phyloP scores from a whole-genome alignment of 306 rosid species.

The Ochetophila trinervis region DNA sequence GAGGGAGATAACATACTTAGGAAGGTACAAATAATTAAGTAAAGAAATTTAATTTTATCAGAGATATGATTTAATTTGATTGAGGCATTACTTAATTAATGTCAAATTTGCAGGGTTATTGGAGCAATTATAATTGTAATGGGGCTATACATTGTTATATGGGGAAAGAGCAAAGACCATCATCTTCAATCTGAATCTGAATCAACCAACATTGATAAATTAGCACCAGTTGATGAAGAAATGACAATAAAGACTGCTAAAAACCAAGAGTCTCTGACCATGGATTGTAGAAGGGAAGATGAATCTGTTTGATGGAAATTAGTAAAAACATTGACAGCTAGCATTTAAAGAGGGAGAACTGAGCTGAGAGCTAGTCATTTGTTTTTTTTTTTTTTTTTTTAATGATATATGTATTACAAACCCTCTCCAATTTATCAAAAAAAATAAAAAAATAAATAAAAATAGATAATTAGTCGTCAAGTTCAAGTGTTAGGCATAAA shows the following conservation, averaged over 20 bases:
- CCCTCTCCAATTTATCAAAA: too few species aligned
- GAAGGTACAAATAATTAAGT: conserved; percentile 31
- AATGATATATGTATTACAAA: too few species aligned
- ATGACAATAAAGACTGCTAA: not conserved
- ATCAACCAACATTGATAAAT: not conserved
- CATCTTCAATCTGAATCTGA: not conserved
- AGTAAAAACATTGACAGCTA: too few species aligned
- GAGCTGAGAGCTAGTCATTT: too few species aligned
- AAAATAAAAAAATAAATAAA: too few species aligned
- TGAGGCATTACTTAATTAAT: not conserved
- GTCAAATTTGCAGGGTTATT: conserved; percentile 29
- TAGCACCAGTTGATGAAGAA: conserved; percentile 17
- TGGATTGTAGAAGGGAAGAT: not conserved
- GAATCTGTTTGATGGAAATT: not conserved
- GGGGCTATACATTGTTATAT: conserved; percentile 48
- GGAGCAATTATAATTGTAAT: conserved; percentile 43
- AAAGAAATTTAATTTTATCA: not conserved
- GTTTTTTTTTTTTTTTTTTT: too few species aligned
- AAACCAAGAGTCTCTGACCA: conserved; percentile 5
- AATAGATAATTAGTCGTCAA: too few species aligned
- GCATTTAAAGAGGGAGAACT: too few species aligned
- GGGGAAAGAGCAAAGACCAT: conserved; percentile 51
- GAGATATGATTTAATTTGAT: not conserved
- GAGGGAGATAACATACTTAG: conserved; percentile 36
- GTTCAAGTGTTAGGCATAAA: too few species aligned